phyloP scores from a whole-genome alignment of 257 asterid species.

The Salvia hispanica region DNA sequence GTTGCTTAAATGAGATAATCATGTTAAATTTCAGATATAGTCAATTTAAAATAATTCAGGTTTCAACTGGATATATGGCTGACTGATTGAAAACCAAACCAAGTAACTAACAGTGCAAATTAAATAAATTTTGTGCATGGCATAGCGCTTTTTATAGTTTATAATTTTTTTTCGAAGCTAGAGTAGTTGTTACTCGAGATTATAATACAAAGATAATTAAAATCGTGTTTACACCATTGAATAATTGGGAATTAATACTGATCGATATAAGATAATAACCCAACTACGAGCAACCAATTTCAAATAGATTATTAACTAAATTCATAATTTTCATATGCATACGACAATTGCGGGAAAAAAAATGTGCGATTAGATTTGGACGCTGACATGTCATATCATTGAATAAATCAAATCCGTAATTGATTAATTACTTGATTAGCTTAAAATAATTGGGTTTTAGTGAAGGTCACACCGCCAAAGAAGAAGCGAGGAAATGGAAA shows the following conservation, averaged over 20 bases:
- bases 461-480: conserved; percentile 16
- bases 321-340: not conserved
- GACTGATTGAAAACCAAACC: not conserved
- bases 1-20: not conserved
- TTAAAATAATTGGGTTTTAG: conserved; percentile 28
- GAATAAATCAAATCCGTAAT: conserved; percentile 5
- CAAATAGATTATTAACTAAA: not conserved
- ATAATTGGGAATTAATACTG: too few relatives aligned
- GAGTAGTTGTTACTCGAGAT: too few relatives aligned
- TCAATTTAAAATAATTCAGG: not conserved
- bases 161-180: too few relatives aligned
- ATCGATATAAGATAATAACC: too few relatives aligned
- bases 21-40: not conserved
- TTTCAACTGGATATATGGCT: too few relatives aligned
- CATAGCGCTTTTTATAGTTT: too few relatives aligned
- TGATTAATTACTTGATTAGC: not conserved
- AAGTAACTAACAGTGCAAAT: too few relatives aligned
- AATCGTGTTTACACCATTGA: too few relatives aligned
- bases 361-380: not conserved
- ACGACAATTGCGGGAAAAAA: conserved; percentile 9
- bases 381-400: conserved; percentile 19
- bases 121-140: too few relatives aligned
- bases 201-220: too few relatives aligned
- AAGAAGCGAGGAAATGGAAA: conserved; percentile 6
- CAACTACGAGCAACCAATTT: not conserved